Evolutionary conservation across 2,329 filamentous ascomycete species (phyloP), one percentile per base, ranked within the genome.

Genomic region (Cryphonectria parasitica): DNA sequence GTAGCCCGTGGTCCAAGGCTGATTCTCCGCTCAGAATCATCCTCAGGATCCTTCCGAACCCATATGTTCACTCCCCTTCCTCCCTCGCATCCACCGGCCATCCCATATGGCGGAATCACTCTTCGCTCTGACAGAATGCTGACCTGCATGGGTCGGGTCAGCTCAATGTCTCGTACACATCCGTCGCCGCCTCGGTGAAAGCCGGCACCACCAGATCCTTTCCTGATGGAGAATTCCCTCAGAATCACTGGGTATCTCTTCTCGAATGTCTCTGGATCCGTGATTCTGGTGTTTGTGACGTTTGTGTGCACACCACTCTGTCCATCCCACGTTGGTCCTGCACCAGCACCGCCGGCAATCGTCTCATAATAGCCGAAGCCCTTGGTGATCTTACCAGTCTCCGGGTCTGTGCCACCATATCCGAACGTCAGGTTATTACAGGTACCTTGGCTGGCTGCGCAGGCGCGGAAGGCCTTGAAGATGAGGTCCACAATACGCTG

Each of bases 301-400:
- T 95, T 92, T 1, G 89, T 91, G 78, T 95, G 92, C n/a, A 95
- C 91, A 39, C 91, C 92, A 67, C 84, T 89, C 19, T 91, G 90
- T 45, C 92, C 92, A 72, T 91, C 84, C 92, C 92, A 95, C 15
- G 84, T 84, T 0, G 90, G 87, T 0, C 92, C 92, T 0, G 92
- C 93, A 36, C 92, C 92, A 54, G 87, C 89, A 0, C 93, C 93
- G 52, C 93, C 92, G 0, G 91, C 90, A 73, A 96, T 94, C 6
- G 92, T 95, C 80, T 96, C 93, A 79, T 95, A 95, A 83, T 95
- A 96, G 13, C 93, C 93, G 77, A 96, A 96, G 0, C 93, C 93
- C 41, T 77, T 58, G 13, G 15, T 89, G 22, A 88, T 84, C 22
- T 86, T 84, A 69, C 87, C 85, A 64, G 86, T 82, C 3, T 85